A percentile compares a stretch with the other conserved stretches of the same genome.
These are phyloP conservation scores for Chondrostereum purpureum DNA, from an alignment of 1,284 basidiomycete genomes.

Conservation along the genomic window DNA sequence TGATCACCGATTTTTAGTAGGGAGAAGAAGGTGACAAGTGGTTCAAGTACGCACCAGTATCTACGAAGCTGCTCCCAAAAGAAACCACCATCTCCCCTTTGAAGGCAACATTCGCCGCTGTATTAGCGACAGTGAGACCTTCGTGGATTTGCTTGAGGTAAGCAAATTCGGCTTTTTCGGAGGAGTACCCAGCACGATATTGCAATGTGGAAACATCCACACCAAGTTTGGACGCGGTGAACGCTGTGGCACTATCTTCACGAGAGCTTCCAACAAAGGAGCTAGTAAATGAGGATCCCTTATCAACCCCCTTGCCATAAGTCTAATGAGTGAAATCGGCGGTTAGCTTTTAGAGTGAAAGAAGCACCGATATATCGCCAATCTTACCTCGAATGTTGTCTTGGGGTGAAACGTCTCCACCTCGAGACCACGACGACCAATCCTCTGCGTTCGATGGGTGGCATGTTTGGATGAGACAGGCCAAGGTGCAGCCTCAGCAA, in stretches of 20 bases:
- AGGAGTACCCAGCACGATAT: conserved; percentile 28
- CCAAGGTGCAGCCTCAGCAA: conserved; percentile 17
- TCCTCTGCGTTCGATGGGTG: background rate
- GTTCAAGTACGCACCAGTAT: conserved; percentile 29
- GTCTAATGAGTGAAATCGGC: conserved; percentile 22
- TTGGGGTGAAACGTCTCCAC: conserved; percentile 7
- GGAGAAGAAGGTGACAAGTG: no score
- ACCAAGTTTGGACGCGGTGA: conserved; percentile 26
- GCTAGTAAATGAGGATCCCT: no score
- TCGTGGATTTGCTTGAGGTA: conserved; percentile 38
- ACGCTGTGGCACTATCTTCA: conserved; percentile 28
- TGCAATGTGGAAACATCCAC: conserved; percentile 22
- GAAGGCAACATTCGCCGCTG: conserved; percentile 41
- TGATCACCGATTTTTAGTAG: background rate
- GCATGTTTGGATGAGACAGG: background rate
- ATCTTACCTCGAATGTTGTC: conserved; percentile 5
- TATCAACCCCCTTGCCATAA: conserved; percentile 35
- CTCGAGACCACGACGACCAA: conserved; percentile 9
- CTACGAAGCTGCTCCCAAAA: conserved; percentile 47
- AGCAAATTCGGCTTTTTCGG: conserved; percentile 26
- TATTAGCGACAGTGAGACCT: conserved; percentile 39
- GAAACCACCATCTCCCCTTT: conserved; percentile 34
- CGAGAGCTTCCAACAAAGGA: conserved; percentile 21
- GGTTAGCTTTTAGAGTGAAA: background rate
- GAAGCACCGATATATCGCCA: background rate